A percentile compares a stretch with the other conserved stretches of the same genome.
These are phyloP conservation scores for Flaveria ramosissima DNA, from an alignment of 129 eudicot species.

Conservation along the genomic window DNA sequence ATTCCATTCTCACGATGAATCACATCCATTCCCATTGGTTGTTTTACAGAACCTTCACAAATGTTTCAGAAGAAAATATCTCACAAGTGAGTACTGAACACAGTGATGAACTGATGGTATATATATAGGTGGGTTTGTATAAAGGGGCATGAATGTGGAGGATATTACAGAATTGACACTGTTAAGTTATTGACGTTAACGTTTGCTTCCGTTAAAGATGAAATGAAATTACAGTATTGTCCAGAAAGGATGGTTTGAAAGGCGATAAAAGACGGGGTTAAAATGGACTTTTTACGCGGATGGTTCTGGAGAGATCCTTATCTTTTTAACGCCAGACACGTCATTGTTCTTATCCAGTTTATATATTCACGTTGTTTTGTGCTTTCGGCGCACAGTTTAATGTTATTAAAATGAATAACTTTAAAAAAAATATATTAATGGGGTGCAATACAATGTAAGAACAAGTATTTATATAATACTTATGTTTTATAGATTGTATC, in stretches of 20 bases:
- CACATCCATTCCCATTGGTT: slow-evolving; percentile 48
- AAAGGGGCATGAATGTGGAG: slow-evolving; percentile 7
- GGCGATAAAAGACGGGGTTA: neutral
- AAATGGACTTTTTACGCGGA: slow-evolving; percentile 4
- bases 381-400: neutral
- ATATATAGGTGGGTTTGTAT: neutral
- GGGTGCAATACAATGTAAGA: no score
- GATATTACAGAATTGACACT: slow-evolving; percentile 29
- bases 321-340: slow-evolving; percentile 31
- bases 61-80: slow-evolving; percentile 26
- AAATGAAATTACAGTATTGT: neutral
- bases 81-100: neutral
- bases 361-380: neutral
- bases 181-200: slow-evolving; percentile 10
- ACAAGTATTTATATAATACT: no score
- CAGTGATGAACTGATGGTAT: neutral
- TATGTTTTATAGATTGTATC: no score
- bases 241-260: neutral
- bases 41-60: neutral
- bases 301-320: slow-evolving; percentile 22
- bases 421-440: no score
- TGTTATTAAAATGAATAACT: neutral
- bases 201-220: neutral
- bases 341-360: slow-evolving; percentile 44
- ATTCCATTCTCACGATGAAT: slow-evolving; percentile 27